A percentile compares a stretch with the other conserved stretches of the same genome.
Conservation (phyloP, 2,329 filamentous ascomycete genomes). For the Alternaria ventricosa region DNA sequence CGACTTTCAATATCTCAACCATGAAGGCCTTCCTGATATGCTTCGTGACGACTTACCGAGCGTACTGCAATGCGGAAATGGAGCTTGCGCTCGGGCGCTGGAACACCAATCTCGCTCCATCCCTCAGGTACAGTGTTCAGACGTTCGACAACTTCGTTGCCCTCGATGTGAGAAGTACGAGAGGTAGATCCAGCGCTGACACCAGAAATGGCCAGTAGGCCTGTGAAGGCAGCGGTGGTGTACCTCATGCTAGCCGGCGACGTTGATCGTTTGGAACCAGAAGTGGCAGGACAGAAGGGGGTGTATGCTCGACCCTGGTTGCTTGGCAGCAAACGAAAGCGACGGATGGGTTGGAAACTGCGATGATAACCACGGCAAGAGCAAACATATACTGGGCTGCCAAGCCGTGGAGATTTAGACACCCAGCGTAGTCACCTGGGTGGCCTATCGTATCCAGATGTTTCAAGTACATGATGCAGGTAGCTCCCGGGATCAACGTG, state of each 20-base stretch:
- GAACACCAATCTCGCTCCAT: constrained; percentile 45
- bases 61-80: constrained; percentile 50
- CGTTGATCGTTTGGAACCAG: neutral
- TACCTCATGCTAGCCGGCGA: constrained; percentile 33
- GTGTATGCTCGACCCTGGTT: neutral
- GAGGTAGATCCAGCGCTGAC: constrained; percentile 30
- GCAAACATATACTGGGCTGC: constrained; percentile 3
- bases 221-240: constrained; percentile 36
- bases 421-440: neutral
- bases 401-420: neutral
- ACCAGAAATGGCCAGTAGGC: constrained; percentile 41
- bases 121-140: constrained; percentile 43
- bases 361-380: neutral
- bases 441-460: neutral
- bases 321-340: neutral
- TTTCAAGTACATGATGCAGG: neutral
- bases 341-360: neutral
- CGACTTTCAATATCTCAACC: neutral
- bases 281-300: neutral
- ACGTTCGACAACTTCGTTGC: constrained; percentile 39
- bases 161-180: constrained; percentile 32
- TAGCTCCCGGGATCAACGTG: neutral
- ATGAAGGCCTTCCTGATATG: neutral
- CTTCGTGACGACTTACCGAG: constrained; percentile 37
- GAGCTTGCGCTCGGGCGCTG: constrained; percentile 39